Evolutionary conservation across 2,329 filamentous ascomycete species (phyloP), one percentile per base, ranked within the genome.

Genomic region (Colletotrichum neosansevieriae): DNA sequence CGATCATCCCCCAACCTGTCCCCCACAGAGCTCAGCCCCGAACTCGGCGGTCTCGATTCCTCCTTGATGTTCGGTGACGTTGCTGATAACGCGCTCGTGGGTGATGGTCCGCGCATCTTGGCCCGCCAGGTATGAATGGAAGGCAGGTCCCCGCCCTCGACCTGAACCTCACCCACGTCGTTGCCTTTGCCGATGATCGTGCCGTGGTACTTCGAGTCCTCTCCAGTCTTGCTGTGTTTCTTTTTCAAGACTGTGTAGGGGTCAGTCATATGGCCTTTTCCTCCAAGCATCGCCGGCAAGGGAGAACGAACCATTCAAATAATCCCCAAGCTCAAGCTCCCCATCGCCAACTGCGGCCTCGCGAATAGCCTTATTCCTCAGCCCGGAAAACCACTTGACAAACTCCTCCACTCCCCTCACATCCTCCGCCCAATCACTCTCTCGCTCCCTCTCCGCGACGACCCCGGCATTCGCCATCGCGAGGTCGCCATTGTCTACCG

Each of bases 221-320:
- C 94, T 70, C 92, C 93, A 1, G 92, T 92, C 74, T 96, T 97
- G 81, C 91, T 94, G 78, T 97, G 93, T 76, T 97, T 97, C 81
- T 94, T 96, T 80, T 97, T 98, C 47, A 98, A 82, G 4, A 90
- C 92, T 92, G 72, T 15, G 32, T 3, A 36, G 5, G 3, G 21
- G n/a, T 69, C 24, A 45, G 49, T 19, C 34, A 38, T 15, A 9
- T 1, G 36, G n/a, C 21, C 32, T 54, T 9, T 12, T 4, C 10
- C n/a, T 17, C 15, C 17, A 12, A 29, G 15, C 7, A 6, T 11
- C 15, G 19, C 15, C n/a, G 21, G 3, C 7, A 24, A 11, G 7
- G 21, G 12, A 32, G 10, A 58, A 76, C 84, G 75, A 72, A 91
- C 90, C 86, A 64, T 86, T 89, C 17, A 94, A 76, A 75, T 92